phyloP scores from a whole-genome alignment of 2,329 filamentous ascomycete species.

The Pseudogymnoascus sp. region DNA sequence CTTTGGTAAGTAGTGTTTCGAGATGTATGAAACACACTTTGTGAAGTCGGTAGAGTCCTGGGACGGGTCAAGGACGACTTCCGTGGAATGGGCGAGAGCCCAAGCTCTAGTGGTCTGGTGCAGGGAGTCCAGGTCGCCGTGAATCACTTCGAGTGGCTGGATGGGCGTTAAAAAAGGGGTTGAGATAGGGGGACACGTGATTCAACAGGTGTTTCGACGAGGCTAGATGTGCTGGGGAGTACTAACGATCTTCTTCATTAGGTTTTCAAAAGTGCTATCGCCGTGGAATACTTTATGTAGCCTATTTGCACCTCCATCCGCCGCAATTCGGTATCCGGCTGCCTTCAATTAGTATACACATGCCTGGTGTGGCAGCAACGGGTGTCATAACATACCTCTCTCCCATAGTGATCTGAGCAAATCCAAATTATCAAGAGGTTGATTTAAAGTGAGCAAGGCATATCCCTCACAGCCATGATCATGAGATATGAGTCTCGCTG shows the following conservation, averaged over 20 bases:
- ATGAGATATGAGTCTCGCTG: slow-evolving; percentile 2
- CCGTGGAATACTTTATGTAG: slow-evolving; percentile 13
- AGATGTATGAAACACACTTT: slow-evolving; percentile 63
- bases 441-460: slow-evolving; percentile 13
- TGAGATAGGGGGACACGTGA: neutral
- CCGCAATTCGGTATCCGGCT: slow-evolving; percentile 66
- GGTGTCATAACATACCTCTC: slow-evolving; percentile 11
- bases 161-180: neutral
- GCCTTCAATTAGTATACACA: neutral
- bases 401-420: slow-evolving; percentile 11
- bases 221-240: neutral
- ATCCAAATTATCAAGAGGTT: slow-evolving; percentile 10
- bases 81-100: slow-evolving; percentile 37
- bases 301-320: slow-evolving; percentile 84
- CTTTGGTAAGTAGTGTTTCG: slow-evolving; percentile 24
- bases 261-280: slow-evolving; percentile 5
- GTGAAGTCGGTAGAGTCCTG: slow-evolving; percentile 87
- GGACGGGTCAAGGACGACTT: slow-evolving; percentile 62
- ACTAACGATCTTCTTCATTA: slow-evolving; percentile 9
- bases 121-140: slow-evolving; percentile 89
- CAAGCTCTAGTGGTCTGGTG: slow-evolving; percentile 47
- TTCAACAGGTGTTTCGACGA: neutral
- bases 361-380: slow-evolving; percentile 14
- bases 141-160: slow-evolving; percentile 59
- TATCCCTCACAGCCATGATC: neutral